Evolutionary conservation across 345 rosid genomes (phyloP), one percentile per base, ranked within the genome.

Genomic region (Salix koriyanagi): DNA sequence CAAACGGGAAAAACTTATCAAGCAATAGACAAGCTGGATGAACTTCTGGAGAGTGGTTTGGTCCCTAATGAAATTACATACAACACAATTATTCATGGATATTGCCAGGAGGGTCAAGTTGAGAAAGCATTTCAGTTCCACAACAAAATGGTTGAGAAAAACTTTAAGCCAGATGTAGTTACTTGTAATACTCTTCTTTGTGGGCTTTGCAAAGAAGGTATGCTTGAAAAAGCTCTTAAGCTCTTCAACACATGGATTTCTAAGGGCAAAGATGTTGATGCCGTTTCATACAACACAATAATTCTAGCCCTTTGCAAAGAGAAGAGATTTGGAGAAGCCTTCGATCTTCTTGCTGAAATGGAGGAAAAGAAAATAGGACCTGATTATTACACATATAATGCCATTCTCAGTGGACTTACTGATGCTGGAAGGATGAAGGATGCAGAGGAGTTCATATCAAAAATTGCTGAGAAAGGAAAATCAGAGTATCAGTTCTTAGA

Each of bases 61-160:
- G 75, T 89, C 72, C 91, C 93, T 5, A 82, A 89, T 78, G 97
- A 88, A 65, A 90, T 76, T 72, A 91, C 96, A 1, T 89, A 84
- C 76, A 91, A 91, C 72, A 84, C 94, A 4, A 87, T 93, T 75
- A 87, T 93, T 79, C 90, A 80, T 11, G 97, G 97, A 42, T 91
- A 85, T 82, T 93, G 90, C 83, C 82, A 80, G 80, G 92, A 90
- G 78, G 90, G 89, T 67, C 77, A 79, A 18, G 85, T 91, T 79
- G 94, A 91, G 78, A 90, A 93, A 81, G 99, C 96, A 3, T 93
- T 95, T 58, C 89, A 91, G 82, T 90, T 93, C 82, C 86, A 91
- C 81, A 90, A 90, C 73, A 83, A 90, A 78, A 88, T 89, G 83
- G 84, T 91, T 60, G 87, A 87, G 73, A 90, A 88, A n/a, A 88